These are phyloP conservation scores for Parachlorella kessleri DNA, from an alignment of 139 green algal genomes.

Conservation along the genomic window DNA sequence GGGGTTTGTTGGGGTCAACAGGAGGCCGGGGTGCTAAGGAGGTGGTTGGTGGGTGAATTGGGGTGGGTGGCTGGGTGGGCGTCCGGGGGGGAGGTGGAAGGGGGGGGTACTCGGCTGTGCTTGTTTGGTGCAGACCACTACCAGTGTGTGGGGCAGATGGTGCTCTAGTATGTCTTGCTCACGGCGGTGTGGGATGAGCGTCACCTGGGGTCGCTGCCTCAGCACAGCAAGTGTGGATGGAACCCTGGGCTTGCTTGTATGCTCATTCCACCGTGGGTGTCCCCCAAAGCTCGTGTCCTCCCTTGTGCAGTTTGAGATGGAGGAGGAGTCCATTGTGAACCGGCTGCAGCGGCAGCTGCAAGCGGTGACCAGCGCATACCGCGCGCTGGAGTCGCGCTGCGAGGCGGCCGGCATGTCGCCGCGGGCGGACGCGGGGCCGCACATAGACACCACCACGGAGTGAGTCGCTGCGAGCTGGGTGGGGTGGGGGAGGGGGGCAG, in stretches of 20 bases:
- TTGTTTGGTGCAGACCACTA: too few relatives aligned
- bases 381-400: constrained; percentile 51
- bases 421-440: constrained; percentile 27
- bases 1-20: too few relatives aligned
- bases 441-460: constrained; percentile 23
- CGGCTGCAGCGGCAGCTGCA: constrained; percentile 75
- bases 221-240: neutral
- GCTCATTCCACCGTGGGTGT: neutral
- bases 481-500: neutral
- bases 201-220: constrained; percentile 4
- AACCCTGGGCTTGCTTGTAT: neutral
- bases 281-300: too few relatives aligned
- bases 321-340: constrained; percentile 79
- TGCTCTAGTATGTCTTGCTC: too few relatives aligned
- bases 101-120: too few relatives aligned
- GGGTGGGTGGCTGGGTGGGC: too few relatives aligned
- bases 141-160: too few relatives aligned
- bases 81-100: too few relatives aligned
- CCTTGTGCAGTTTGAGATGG: constrained; percentile 40
- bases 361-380: constrained; percentile 50
- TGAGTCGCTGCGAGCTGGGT: neutral
- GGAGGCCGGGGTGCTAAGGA: too few relatives aligned
- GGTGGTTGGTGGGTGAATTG: too few relatives aligned
- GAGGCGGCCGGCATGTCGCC: constrained; percentile 45
- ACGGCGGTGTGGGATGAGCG: too few relatives aligned